phyloP scores from a whole-genome alignment of 257 asterid genomes.

The Jasminum sambac region DNA sequence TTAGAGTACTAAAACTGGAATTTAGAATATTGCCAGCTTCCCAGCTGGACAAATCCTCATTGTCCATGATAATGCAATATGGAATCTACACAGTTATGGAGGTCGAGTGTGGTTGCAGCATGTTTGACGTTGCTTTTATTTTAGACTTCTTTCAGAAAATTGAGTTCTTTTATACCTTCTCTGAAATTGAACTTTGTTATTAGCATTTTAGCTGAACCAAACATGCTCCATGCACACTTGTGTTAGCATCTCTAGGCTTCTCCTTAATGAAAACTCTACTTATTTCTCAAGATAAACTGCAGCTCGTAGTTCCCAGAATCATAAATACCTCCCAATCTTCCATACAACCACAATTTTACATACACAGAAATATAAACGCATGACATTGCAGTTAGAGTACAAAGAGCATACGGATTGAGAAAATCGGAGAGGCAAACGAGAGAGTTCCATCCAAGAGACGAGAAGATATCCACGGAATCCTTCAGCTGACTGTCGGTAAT shows the following conservation, averaged over 20 bases:
- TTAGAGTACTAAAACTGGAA: not conserved
- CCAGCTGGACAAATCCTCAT: not conserved
- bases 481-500: constrained; percentile 51
- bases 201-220: not conserved
- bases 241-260: constrained; percentile 1
- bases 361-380: not conserved
- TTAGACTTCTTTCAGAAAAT: not conserved
- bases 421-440: constrained; percentile 81
- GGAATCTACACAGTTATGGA: not conserved
- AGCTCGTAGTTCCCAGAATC: not conserved
- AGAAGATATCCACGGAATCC: constrained; percentile 49
- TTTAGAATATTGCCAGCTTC: constrained; percentile 1
- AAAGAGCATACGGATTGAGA: constrained; percentile 59
- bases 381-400: not conserved
- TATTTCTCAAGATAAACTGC: constrained; percentile 9
- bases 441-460: constrained; percentile 78
- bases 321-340: not conserved
- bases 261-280: constrained; percentile 15
- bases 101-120: not conserved
- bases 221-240: not conserved
- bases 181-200: not conserved
- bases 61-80: not conserved
- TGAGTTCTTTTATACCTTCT: not conserved
- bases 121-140: not conserved
- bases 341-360: constrained; percentile 9